A percentile compares a stretch with the other conserved stretches of the same genome.
Conservation (phyloP, 176 grass and related monocot species). For the Lolium rigidum region DNA sequence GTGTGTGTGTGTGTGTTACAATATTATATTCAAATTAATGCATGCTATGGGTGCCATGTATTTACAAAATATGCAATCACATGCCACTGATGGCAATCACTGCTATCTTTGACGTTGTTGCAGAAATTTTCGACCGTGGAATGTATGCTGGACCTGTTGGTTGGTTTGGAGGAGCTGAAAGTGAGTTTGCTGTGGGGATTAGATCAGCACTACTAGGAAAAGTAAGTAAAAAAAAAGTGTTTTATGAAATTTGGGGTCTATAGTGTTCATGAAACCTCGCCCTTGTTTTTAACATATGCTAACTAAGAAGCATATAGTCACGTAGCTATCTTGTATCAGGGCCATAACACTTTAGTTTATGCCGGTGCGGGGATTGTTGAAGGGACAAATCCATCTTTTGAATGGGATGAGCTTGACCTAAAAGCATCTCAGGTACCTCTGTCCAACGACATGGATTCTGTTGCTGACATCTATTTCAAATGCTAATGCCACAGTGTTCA, state of each 20-base stretch:
- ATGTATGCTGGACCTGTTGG: conserved; percentile 96
- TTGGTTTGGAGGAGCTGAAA: conserved; percentile 96
- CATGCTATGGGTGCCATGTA: not conserved
- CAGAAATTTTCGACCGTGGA: conserved; percentile 95
- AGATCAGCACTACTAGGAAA: conserved; percentile 88
- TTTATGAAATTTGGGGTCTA: not conserved
- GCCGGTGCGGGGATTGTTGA: conserved; percentile 92
- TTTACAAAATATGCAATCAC: not conserved
- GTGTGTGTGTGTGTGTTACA: conserved; percentile 38
- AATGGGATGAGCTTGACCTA: conserved; percentile 88
- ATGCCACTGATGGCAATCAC: not conserved
- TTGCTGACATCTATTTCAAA: conserved; percentile 3
- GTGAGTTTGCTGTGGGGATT: conserved; percentile 96
- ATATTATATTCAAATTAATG: not conserved
- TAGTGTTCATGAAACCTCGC: conserved; percentile 15
- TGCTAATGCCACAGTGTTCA: conserved; percentile 15
- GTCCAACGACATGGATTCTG: not conserved
- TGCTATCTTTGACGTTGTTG: not conserved
- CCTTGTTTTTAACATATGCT: not conserved
- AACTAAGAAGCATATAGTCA: conserved; percentile 21
- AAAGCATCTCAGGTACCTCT: conserved; percentile 80
- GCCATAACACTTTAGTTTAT: conserved; percentile 73
- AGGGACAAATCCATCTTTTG: conserved; percentile 87
- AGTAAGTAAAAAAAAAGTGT: conserved; percentile 45
- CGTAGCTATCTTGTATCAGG: conserved; percentile 50